Evolutionary conservation across 192 early-diverging fungal genomes (phyloP).

Genomic region (Coemansia sp.): DNA sequence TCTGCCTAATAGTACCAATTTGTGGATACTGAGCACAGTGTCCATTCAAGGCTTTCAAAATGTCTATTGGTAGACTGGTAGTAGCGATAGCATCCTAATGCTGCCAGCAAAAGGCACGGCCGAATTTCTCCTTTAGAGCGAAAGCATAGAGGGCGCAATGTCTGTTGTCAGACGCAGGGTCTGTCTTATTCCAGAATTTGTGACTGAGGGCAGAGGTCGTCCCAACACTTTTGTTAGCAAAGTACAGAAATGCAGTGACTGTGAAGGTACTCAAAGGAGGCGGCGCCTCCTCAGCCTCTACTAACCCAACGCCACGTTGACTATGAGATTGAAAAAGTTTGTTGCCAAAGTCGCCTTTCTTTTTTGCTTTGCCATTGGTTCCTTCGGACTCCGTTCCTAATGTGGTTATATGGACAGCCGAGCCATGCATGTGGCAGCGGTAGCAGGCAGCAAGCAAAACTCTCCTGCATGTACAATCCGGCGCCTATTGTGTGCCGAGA

Average conservation of each 20-base stretch:
- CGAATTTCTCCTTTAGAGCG: too few species aligned
- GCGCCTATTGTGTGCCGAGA: neutral
- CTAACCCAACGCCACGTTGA: too few species aligned
- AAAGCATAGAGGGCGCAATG: too few species aligned
- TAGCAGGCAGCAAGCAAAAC: neutral
- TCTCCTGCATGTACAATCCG: neutral
- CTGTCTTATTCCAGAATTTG: neutral
- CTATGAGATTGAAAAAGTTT: neutral
- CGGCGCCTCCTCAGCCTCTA: neutral
- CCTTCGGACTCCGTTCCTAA: neutral
- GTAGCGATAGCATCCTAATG: too few species aligned
- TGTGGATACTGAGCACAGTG: too few species aligned
- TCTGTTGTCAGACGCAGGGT: neutral
- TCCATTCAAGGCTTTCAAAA: neutral
- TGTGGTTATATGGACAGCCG: neutral
- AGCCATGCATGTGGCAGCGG: neutral
- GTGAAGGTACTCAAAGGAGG: constrained; percentile 1
- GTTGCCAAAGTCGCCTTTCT: neutral
- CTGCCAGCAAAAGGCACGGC: neutral
- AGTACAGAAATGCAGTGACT: neutral
- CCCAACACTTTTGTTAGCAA: too few species aligned
- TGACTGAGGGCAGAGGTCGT: neutral
- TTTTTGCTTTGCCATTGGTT: neutral
- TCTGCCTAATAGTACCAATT: neutral
- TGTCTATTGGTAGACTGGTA: neutral